phyloP scores from a whole-genome alignment of 805 yeast genomes.

The Candida parachauliodes region DNA sequence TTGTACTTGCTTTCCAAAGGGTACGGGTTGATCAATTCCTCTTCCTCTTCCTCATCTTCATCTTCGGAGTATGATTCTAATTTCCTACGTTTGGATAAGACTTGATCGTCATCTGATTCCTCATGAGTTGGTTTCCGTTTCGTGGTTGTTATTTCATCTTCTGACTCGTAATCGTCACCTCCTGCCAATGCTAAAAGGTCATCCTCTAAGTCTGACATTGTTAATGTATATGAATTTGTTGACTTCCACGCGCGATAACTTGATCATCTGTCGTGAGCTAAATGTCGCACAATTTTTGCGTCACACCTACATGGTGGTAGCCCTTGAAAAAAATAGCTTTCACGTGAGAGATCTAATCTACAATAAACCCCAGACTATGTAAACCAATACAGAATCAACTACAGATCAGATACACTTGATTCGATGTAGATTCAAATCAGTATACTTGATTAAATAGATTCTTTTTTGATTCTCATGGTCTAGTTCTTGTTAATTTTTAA shows the following conservation, averaged over 20 bases:
- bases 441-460: too few relatives aligned
- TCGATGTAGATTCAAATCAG: too few relatives aligned
- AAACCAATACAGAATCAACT: background rate
- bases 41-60: conserved; percentile 31
- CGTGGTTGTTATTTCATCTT: conserved; percentile 19
- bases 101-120: conserved; percentile 9
- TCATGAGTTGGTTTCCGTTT: conserved; percentile 2
- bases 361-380: too few relatives aligned
- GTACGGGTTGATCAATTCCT: conserved; percentile 62
- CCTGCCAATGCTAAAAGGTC: conserved; percentile 96
- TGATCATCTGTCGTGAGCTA: background rate
- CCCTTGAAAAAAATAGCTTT: background rate
- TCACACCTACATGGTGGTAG: background rate
- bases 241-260: background rate
- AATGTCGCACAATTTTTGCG: background rate
- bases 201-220: conserved; percentile 85
- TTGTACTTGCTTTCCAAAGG: conserved; percentile 91
- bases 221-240: conserved; percentile 2
- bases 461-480: too few relatives aligned
- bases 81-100: conserved; percentile 11
- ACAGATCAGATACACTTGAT: background rate
- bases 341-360: conserved; percentile 3
- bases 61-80: conserved; percentile 16
- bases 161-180: conserved; percentile 26
- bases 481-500: conserved; percentile 4